Conservation (phyloP, 371 early-diverging fungal genomes). For the Phascolomyces articulosus region DNA sequence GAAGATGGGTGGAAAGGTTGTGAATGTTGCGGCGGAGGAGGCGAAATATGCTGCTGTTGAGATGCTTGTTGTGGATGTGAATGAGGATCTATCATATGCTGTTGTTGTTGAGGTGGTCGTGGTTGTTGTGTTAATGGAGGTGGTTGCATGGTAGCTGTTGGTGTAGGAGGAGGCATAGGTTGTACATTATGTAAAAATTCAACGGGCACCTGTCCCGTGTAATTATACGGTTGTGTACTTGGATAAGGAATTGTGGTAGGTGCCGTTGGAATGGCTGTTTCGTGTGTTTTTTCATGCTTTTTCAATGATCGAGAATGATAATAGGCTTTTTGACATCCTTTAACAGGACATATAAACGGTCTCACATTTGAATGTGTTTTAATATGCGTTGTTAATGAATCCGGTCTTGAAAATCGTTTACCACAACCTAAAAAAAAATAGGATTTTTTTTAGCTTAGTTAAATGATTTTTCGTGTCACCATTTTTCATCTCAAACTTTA, state of each 20-base stretch:
- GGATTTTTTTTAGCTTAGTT: neutral
- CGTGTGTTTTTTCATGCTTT: constrained; percentile 76
- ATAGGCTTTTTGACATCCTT: constrained; percentile 76
- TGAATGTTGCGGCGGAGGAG: neutral
- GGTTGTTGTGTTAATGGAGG: too few relatives aligned
- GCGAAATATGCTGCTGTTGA: constrained; percentile 1
- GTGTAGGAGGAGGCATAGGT: too few relatives aligned
- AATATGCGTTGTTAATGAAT: constrained; percentile 88
- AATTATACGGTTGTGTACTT: constrained; percentile 1
- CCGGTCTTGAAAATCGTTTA: constrained; percentile 87
- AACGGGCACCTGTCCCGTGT: constrained; percentile 20
- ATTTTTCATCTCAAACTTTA: too few relatives aligned
- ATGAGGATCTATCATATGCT: constrained; percentile 9
- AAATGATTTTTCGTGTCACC: too few relatives aligned
- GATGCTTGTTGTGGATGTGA: neutral
- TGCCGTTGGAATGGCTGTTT: constrained; percentile 7
- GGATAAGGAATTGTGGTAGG: constrained; percentile 4
- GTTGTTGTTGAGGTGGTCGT: constrained; percentile 9
- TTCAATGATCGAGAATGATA: constrained; percentile 83
- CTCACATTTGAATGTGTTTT: constrained; percentile 86
- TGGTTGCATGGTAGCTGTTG: too few relatives aligned
- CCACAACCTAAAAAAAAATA: constrained; percentile 52
- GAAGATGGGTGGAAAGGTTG: neutral
- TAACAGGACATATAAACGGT: constrained; percentile 66
- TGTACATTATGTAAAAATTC: constrained; percentile 16